Percentiles rank a stretch among this genome's conserved stretches.
Conservation (phyloP, 2,329 filamentous ascomycete genomes). For the Graphilbum fragrans region DNA sequence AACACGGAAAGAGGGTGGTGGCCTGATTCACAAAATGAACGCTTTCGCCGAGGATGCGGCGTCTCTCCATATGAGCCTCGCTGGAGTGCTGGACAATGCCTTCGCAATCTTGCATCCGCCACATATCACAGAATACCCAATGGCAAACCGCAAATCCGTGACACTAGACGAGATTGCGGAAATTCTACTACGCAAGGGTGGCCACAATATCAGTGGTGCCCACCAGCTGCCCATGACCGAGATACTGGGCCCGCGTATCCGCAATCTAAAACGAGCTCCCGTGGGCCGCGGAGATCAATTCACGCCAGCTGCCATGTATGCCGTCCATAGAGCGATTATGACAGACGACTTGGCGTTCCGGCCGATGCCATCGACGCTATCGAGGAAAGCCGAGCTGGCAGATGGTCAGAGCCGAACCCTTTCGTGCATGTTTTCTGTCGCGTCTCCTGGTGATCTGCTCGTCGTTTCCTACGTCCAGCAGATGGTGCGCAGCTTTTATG, state of each 20-base stretch:
- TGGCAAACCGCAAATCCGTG: slow-evolving; percentile 18
- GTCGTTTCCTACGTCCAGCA: slow-evolving; percentile 36
- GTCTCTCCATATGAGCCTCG: slow-evolving; percentile 32
- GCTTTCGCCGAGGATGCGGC: slow-evolving; percentile 30
- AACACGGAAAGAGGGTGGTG: slow-evolving; percentile 26
- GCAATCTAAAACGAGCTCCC: slow-evolving; percentile 5
- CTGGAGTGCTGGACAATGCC: slow-evolving; percentile 34
- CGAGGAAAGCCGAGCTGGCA: neutral
- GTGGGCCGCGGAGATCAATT: slow-evolving; percentile 18
- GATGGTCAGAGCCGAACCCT: slow-evolving; percentile 22
- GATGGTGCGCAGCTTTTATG: slow-evolving; percentile 41
- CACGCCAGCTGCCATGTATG: slow-evolving; percentile 45
- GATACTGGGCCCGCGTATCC: slow-evolving; percentile 1
- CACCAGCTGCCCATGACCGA: neutral
- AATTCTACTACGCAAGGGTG: slow-evolving; percentile 20
- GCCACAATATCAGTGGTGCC: neutral
- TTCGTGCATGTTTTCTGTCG: slow-evolving; percentile 49
- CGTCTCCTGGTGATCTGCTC: slow-evolving; percentile 39
- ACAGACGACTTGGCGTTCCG: slow-evolving; percentile 50
- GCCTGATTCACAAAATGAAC: slow-evolving; percentile 34
- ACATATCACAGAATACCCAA: neutral
- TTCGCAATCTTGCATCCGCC: slow-evolving; percentile 21
- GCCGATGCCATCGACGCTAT: slow-evolving; percentile 13
- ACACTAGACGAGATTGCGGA: slow-evolving; percentile 39
- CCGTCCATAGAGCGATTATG: slow-evolving; percentile 54